Conservation (phyloP, 176 grass and related monocot genomes). For the Phoenix roebelenii region DNA sequence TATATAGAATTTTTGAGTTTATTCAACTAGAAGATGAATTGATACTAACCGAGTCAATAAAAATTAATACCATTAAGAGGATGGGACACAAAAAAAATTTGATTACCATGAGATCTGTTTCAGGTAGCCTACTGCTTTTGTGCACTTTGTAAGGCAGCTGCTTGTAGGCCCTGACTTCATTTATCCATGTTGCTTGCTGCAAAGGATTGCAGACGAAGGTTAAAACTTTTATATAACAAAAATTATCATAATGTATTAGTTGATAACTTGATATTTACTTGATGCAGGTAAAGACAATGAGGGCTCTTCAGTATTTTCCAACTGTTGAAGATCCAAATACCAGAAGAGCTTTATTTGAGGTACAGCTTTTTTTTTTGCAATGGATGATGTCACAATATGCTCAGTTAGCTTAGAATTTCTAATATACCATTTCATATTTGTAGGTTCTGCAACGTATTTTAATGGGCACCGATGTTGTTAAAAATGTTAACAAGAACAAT, state of each 20-base stretch:
- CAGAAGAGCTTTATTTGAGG: slow-evolving; percentile 95
- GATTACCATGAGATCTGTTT: no score
- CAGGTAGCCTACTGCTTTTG: no score
- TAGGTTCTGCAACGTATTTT: slow-evolving; percentile 98
- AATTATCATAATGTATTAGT: neutral
- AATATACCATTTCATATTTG: slow-evolving; percentile 7
- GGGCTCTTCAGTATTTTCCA: slow-evolving; percentile 95
- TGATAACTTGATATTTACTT: slow-evolving; percentile 10
- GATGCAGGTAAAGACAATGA: slow-evolving; percentile 97
- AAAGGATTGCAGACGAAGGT: no score
- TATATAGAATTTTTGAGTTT: no score
- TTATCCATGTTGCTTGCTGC: no score
- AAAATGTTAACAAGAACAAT: slow-evolving; percentile 99
- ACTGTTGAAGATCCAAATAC: slow-evolving; percentile 84
- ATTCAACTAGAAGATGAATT: no score
- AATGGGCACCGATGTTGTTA: slow-evolving; percentile 98
- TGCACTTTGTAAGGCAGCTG: no score
- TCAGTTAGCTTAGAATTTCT: slow-evolving; percentile 6
- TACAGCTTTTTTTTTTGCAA: slow-evolving; percentile 16
- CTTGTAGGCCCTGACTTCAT: no score
- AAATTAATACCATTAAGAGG: no score
- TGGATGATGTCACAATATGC: slow-evolving; percentile 1
- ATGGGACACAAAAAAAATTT: no score
- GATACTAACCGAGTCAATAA: no score
- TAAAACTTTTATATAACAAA: no score